These are phyloP conservation scores for Hanseniaspora occidentalis DNA, from an alignment of 805 yeast genomes.

Conservation along the genomic window DNA sequence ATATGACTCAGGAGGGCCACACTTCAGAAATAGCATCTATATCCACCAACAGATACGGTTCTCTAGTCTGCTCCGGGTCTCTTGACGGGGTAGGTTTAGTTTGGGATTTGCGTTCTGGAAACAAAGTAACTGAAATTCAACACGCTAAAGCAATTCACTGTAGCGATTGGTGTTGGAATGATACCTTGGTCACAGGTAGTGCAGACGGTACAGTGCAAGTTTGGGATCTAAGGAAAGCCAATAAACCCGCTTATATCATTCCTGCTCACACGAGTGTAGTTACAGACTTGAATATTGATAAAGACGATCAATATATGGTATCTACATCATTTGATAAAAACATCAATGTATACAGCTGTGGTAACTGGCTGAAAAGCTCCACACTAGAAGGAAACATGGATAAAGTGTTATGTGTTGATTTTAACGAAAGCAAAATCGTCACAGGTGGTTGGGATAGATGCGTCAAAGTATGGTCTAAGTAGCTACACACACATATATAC, in stretches of 20 bases:
- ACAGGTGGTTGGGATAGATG: conserved; percentile 81
- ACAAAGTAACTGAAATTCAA: conserved; percentile 39
- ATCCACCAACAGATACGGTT: conserved; percentile 64
- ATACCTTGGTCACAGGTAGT: conserved; percentile 71
- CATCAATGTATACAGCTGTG: conserved; percentile 52
- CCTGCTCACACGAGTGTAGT: conserved; percentile 69
- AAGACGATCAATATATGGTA: conserved; percentile 36
- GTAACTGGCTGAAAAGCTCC: conserved; percentile 50
- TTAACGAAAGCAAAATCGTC: conserved; percentile 31
- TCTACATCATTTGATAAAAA: conserved; percentile 64
- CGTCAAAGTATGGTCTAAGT: conserved; percentile 59
- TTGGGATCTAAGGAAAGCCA: conserved; percentile 69
- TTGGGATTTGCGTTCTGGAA: conserved; percentile 84
- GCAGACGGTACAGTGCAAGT: conserved; percentile 69
- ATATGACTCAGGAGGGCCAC: conserved; percentile 79
- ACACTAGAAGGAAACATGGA: conserved; percentile 49
- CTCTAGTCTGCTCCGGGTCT: conserved; percentile 66
- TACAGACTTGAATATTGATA: conserved; percentile 47
- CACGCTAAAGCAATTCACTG: conserved; percentile 65
- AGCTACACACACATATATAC: too few species aligned
- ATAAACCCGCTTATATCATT: conserved; percentile 30
- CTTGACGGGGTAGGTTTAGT: conserved; percentile 57
- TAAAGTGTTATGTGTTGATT: conserved; percentile 60
- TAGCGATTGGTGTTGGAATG: conserved; percentile 55
- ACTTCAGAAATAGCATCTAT: conserved; percentile 54